phyloP scores from a whole-genome alignment of 805 yeast species.

The Ogataea neopini region DNA sequence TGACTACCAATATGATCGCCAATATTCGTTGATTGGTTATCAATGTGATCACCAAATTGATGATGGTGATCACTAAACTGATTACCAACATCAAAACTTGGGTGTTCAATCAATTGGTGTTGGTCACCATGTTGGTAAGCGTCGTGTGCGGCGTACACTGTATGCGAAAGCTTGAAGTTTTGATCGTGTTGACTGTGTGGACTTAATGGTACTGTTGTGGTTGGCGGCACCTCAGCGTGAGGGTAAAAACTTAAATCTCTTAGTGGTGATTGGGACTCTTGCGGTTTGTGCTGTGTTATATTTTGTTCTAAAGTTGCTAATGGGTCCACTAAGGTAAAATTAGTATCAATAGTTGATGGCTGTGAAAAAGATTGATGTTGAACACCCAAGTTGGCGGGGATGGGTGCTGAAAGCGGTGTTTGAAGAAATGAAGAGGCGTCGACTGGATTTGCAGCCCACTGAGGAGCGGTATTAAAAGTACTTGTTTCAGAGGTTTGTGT shows the following conservation, averaged over 20 bases:
- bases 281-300: not conserved
- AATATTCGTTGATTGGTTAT: not conserved
- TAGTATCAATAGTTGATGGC: not conserved
- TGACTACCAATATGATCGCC: not conserved
- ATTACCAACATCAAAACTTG: too few species aligned
- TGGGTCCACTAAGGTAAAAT: not conserved
- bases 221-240: not conserved
- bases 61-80: not conserved
- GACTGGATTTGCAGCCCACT: not conserved
- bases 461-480: not conserved
- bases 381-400: not conserved
- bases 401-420: not conserved
- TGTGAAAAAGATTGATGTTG: not conserved
- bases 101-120: not conserved
- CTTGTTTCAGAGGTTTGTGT: not conserved
- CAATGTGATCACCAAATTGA: not conserved
- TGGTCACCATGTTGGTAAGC: not conserved
- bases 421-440: not conserved
- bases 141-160: not conserved
- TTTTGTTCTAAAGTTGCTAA: not conserved
- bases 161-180: not conserved
- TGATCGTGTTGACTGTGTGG: not conserved
- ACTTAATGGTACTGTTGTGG: not conserved
- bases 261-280: slow-evolving; percentile 1
- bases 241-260: not conserved